Evolutionary conservation across 73 alveolate species (phyloP), one percentile per base, ranked within the genome.

Genomic region (Symbiodinium pilosum): DNA sequence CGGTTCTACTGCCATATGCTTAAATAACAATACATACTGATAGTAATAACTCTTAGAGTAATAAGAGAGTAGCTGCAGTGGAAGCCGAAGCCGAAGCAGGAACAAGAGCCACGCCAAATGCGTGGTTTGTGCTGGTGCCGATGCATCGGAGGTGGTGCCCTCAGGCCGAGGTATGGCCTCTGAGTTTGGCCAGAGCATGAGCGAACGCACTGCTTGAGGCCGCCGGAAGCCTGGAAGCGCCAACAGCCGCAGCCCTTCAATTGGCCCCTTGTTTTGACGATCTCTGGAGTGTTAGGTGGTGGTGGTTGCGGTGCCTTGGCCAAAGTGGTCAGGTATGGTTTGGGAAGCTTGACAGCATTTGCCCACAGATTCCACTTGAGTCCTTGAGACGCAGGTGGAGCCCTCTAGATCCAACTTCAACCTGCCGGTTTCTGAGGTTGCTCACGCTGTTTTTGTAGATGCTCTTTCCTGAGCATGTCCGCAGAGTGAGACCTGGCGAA

Each of bases 71-170:
- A n/a, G 59, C 59, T 47, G 59, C 59, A 6, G 59, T 6, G 21
- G 14, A 14, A 64, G 28, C 21, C 77, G 39, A 6, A 28, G 30
- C 38, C 32, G 81, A 5, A 9, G 81, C 81, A 64, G 81, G 81
- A 64, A 64, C 81, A 24, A 4, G 39, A 64, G 38, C 38, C 81
- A 64, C 9, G 41, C 81, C 2, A 1, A 34, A 24, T 64, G 81
- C 38, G 81, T 64, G 30, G 81, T 64, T 64, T 64, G 81, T 64
- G 81, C 81, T 38, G 81, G 81, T 18, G 81, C 81, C 20, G 81
- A 64, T n/a, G 81, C 81, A 20, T 64, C 81, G 81, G 81, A 64
- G 81, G 81, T 38, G 38, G 38, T 26, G 30, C 81, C 24, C 38
- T 18, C 39, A 64, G 4, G 81, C 81, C 1, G n/a, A 54, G 38